A percentile compares a stretch with the other conserved stretches of the same genome.
phyloP scores from a whole-genome alignment of 169 alveolate species.

The Plasmodium reichenowi region DNA sequence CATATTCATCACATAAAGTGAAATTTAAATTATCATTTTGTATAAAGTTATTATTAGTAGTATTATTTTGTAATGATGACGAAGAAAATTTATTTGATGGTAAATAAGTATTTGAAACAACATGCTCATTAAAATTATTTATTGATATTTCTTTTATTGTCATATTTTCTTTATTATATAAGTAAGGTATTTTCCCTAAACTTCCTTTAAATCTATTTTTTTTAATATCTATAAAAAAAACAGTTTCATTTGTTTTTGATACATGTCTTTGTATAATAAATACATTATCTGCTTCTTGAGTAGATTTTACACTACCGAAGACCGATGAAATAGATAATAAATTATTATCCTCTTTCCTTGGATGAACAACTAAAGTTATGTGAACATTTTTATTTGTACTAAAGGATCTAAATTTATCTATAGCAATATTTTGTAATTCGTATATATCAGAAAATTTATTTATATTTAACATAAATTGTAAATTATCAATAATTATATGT shows the following conservation, averaged over 20 bases:
- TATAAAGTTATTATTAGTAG: background rate
- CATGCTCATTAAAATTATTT: constrained; percentile 24
- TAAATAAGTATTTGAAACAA: constrained; percentile 17
- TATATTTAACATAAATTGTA: constrained; percentile 94
- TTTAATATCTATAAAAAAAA: constrained; percentile 88
- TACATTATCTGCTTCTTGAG: constrained; percentile 97
- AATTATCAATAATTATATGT: constrained; percentile 94
- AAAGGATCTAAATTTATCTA: constrained; percentile 90
- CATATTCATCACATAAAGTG: constrained; percentile 62
- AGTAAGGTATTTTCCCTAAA: constrained; percentile 88
- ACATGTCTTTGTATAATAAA: constrained; percentile 91
- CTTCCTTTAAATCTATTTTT: constrained; percentile 96
- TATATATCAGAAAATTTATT: constrained; percentile 86
- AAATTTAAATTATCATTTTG: constrained; percentile 9
- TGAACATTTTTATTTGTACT: constrained; percentile 93
- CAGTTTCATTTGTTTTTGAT: constrained; percentile 63
- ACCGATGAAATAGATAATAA: constrained; percentile 92
- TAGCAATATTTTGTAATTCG: constrained; percentile 93
- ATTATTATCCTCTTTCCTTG: constrained; percentile 94
- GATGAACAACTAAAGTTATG: constrained; percentile 95
- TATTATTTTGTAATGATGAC: background rate
- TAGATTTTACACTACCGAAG: constrained; percentile 96
- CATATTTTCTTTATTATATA: constrained; percentile 77
- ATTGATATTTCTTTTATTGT: constrained; percentile 72
- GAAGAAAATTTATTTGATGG: background rate